Conservation (phyloP, 129 eudicot genomes). For the Flaveria bidentis region DNA sequence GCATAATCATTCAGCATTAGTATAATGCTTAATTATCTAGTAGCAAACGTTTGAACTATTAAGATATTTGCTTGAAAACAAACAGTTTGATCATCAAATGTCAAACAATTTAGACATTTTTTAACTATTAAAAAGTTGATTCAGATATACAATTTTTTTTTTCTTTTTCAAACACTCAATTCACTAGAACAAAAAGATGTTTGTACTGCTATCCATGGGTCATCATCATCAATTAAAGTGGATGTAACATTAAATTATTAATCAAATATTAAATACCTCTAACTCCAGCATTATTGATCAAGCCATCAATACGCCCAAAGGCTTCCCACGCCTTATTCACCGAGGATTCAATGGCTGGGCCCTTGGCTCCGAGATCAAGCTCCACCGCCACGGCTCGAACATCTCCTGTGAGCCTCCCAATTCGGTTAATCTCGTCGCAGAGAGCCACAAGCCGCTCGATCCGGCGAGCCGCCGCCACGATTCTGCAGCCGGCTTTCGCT, state of each 20-base stretch:
- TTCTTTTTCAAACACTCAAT: too few relatives aligned
- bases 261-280: slow-evolving; percentile 35
- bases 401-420: background rate
- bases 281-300: slow-evolving; percentile 62
- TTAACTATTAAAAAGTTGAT: too few relatives aligned
- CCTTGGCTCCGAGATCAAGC: slow-evolving; percentile 26
- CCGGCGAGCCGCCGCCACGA: slow-evolving; percentile 82
- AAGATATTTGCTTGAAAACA: too few relatives aligned
- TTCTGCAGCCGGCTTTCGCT: slow-evolving; percentile 64
- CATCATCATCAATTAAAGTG: too few relatives aligned
- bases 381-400: slow-evolving; percentile 38
- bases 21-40: too few relatives aligned
- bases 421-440: slow-evolving; percentile 55
- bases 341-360: slow-evolving; percentile 32
- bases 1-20: too few relatives aligned
- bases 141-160: too few relatives aligned
- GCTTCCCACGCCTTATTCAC: slow-evolving; percentile 39
- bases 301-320: slow-evolving; percentile 39
- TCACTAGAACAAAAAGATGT: too few relatives aligned
- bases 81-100: too few relatives aligned
- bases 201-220: too few relatives aligned
- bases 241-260: background rate
- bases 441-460: slow-evolving; percentile 54
- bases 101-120: too few relatives aligned
- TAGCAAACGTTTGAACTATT: too few relatives aligned